Base-by-base conservation (phyloP, 2,329 filamentous ascomycete species). In the Zalaria sp. region DNA sequence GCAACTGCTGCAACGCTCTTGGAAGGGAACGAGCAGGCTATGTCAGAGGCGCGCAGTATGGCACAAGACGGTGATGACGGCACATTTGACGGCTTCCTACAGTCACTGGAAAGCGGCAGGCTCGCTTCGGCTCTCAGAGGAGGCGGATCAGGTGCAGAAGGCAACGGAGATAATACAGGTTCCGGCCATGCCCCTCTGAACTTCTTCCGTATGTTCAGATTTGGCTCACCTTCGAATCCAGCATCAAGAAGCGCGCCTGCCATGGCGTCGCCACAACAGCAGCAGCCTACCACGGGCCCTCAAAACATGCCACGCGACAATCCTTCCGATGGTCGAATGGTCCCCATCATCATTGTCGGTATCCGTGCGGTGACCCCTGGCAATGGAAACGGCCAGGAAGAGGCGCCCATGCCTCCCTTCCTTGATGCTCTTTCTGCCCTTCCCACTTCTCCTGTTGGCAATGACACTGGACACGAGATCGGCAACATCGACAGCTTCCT, bases 281-380 rank as follows among this genome's bases (percentile, higher is more conserved):
- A 27, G 27, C 37, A n/a, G 37, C 38, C 32, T 34, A 32, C 18
- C 18, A 18, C 18, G 18, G 18, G 18, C 18, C 18, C 18, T 18
- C 18, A 18, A 18, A 18, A 18, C 18, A n/a, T 53, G 51, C 34
- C 53, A 52, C 9, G 53, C 53, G 35, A 51, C 44, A 39, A 29
- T 39, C 41, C 41, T 41, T 46, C 53, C 25, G 69, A 71, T 43
- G 72, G 72, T 37, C 67, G 78, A 25, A 79, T 78, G 59, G 74
- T 81, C 34, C 79, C 79, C 5, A 71, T 82, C 47, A 80, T 82
- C 35, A 78, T 82, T 40, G 78, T 82, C 34, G 79, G 79, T 41
- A 80, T 82, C 42, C 66, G 78, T 41, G 79, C 77, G 26, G 77
- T 81, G 44, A 75, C 72, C 28, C 69, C 75, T 18, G 32, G 11